These are phyloP conservation scores for Penicillium taxi DNA, from an alignment of 495 filamentous ascomycete genomes.

Conservation along the genomic window DNA sequence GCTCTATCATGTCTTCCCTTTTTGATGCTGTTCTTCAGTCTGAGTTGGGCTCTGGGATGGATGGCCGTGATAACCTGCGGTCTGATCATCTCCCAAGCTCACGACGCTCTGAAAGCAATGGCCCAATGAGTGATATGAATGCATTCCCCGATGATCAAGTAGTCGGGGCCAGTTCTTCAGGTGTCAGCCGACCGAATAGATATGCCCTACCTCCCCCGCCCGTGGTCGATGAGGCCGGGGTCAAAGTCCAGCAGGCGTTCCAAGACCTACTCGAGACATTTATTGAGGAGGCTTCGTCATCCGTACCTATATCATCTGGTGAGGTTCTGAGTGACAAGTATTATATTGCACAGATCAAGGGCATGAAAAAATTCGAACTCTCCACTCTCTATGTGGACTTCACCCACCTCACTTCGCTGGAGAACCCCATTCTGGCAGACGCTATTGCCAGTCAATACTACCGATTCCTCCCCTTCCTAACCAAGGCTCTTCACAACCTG, in stretches of 20 bases:
- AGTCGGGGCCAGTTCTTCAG: slow-evolving; percentile 45
- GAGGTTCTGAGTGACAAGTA: slow-evolving; percentile 78
- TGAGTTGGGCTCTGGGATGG: slow-evolving; percentile 37
- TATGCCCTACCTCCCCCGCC: slow-evolving; percentile 61
- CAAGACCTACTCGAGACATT: slow-evolving; percentile 84
- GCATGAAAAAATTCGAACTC: slow-evolving; percentile 73
- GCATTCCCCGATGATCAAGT: slow-evolving; percentile 55
- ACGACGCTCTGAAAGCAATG: slow-evolving; percentile 46
- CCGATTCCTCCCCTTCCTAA: slow-evolving; percentile 88
- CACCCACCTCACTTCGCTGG: slow-evolving; percentile 66
- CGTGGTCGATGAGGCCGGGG: slow-evolving; percentile 81
- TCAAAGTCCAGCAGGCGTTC: slow-evolving; percentile 78
- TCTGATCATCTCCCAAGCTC: slow-evolving; percentile 40
- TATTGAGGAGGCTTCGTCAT: slow-evolving; percentile 65
- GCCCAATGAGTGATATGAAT: slow-evolving; percentile 47
- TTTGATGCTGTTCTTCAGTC: slow-evolving; percentile 46
- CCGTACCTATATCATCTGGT: slow-evolving; percentile 66
- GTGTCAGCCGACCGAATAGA: slow-evolving; percentile 51
- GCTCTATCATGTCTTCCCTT: slow-evolving; percentile 42
- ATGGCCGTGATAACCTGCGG: slow-evolving; percentile 28
- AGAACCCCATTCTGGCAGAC: slow-evolving; percentile 66
- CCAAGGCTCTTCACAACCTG: slow-evolving; percentile 80
- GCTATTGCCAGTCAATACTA: slow-evolving; percentile 89
- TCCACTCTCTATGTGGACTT: slow-evolving; percentile 97
- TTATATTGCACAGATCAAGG: slow-evolving; percentile 93